Base-by-base conservation (phyloP, 2,329 filamentous ascomycete species). In the Chrysoporthe austroafricana region DNA sequence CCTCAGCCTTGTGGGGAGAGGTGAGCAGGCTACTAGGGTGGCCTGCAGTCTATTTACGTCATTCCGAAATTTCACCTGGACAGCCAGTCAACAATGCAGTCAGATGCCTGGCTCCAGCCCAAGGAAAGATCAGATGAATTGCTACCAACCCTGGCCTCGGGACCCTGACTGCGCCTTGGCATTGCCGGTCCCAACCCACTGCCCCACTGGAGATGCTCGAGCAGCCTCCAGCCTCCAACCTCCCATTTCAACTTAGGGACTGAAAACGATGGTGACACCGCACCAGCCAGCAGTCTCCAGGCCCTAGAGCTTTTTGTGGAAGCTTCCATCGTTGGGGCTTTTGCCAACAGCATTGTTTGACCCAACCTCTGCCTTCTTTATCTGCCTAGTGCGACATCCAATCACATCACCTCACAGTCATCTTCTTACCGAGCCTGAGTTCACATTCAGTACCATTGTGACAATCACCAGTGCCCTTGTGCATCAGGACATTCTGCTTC, bases 31-130 rank as follows among this genome's bases (percentile, higher is more conserved):
- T 52, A 34, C 52, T 56, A 14, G 52, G 26, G 34, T 21, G 56
- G 62, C 48, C 32, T 50, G 21, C 50, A 32, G 42, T 26, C 26
- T 46, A n/a, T 43, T 60, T 66, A 66, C 64, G 64, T 66, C 64
- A 66, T 66, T 44, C 44, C 48, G 4, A n/a, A 11, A 32, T 36
- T 18, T 67, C 66, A 67, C 66, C 66, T 46, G 66, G 66, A 64
- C 66, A 67, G 66, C 62, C 66, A 67, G 66, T 67, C 46, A 67
- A 67, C 66, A 67, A 44, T 56, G 44, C 16, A 57, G 54, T 57
- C 54, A 57, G 54, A 57, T 57, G 32, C 34, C 54, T n/a, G 54
- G 32, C 54, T 57, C 54, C 54, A n/a, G 39, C 50, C 26, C 6
- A 21, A 54, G 21, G 13, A 26, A 32, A 54, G 50, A 54, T 54